Evolutionary conservation across 257 asterid species (phyloP).

Genomic region (Nicotiana obtusifolia): DNA sequence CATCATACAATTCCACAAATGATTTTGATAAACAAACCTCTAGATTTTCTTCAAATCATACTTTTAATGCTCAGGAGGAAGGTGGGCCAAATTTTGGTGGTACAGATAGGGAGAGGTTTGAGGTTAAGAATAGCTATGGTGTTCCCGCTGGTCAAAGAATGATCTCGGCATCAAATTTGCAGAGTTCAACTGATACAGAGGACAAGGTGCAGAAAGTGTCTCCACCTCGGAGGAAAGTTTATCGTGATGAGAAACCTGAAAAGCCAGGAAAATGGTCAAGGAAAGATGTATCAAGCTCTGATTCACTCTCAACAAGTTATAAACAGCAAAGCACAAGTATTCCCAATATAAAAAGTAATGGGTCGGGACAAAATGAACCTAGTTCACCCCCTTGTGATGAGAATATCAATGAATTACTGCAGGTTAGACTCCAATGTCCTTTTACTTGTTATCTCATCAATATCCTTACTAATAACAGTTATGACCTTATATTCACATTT

Average conservation of each 20-base stretch:
- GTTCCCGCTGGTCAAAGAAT: constrained; percentile 30
- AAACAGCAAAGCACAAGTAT: constrained; percentile 44
- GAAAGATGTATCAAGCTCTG: constrained; percentile 45
- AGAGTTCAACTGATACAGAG: constrained; percentile 32
- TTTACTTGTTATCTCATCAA: background rate
- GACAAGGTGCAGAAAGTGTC: constrained; percentile 81
- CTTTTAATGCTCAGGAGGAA: constrained; percentile 52
- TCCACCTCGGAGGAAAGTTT: constrained; percentile 66
- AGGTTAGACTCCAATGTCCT: constrained; percentile 43
- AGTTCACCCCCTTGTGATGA: constrained; percentile 47
- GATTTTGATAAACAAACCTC: constrained; percentile 52
- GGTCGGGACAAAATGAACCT: constrained; percentile 29
- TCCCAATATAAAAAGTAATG: constrained; percentile 32
- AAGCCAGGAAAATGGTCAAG: constrained; percentile 41
- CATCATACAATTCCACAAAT: constrained; percentile 39
- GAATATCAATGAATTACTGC: constrained; percentile 79
- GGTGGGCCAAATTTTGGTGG: constrained; percentile 34
- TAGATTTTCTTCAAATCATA: constrained; percentile 37
- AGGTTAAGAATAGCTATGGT: constrained; percentile 36
- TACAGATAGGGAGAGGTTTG: constrained; percentile 46
- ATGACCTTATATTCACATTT: background rate
- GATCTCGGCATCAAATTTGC: background rate
- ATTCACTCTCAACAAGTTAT: constrained; percentile 37
- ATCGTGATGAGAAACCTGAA: constrained; percentile 65
- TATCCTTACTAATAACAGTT: background rate